These are phyloP conservation scores for Exophiala sp. DNA, from an alignment of 2,329 filamentous ascomycete genomes.

Conservation along the genomic window DNA sequence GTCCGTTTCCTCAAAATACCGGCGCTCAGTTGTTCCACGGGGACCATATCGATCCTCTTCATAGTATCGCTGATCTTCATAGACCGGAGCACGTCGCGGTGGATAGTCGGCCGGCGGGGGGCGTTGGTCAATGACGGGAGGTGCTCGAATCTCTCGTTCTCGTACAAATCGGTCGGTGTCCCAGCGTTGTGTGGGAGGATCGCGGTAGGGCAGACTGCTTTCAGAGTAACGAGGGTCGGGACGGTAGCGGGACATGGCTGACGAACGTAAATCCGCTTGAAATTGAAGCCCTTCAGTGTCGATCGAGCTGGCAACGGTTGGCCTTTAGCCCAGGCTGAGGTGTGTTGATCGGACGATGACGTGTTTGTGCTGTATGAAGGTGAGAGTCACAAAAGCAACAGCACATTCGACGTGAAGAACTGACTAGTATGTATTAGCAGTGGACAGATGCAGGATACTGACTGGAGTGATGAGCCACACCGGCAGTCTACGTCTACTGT, in stretches of 20 bases:
- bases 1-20: slow-evolving; percentile 34
- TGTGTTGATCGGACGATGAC: not conserved
- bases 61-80: slow-evolving; percentile 40
- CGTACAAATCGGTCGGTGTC: slow-evolving; percentile 39
- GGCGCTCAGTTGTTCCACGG: slow-evolving; percentile 37
- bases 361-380: not conserved
- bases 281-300: not conserved
- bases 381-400: not conserved
- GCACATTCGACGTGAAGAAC: not conserved
- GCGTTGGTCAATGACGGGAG: slow-evolving; percentile 29
- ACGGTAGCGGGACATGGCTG: slow-evolving; percentile 27
- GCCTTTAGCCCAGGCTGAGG: not conserved
- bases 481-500: too few species aligned
- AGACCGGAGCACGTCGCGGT: slow-evolving; percentile 28
- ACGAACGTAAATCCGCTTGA: not conserved
- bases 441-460: not conserved
- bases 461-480: too few species aligned
- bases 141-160: slow-evolving; percentile 40
- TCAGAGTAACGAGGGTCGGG: slow-evolving; percentile 20
- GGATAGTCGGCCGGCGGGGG: slow-evolving; percentile 30
- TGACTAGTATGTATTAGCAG: not conserved
- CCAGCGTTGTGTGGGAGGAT: slow-evolving; percentile 33
- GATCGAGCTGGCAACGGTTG: not conserved
- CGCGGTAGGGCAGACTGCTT: slow-evolving; percentile 27
- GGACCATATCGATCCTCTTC: slow-evolving; percentile 41